phyloP scores from a whole-genome alignment of 805 yeast genomes.

The Candida sakaeoensis region DNA sequence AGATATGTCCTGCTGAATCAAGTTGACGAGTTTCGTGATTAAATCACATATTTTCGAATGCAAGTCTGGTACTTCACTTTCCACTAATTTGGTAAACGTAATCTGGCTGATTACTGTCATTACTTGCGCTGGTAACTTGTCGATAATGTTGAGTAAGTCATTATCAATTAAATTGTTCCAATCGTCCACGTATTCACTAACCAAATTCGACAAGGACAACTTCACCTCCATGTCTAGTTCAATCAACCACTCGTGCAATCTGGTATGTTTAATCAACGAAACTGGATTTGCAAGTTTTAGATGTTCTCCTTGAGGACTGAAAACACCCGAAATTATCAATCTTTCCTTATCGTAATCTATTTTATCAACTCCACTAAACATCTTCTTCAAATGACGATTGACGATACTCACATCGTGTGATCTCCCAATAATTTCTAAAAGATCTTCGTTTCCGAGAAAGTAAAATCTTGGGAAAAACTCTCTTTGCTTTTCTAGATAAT shows the following conservation, averaged over 20 bases:
- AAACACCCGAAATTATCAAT: slow-evolving; percentile 41
- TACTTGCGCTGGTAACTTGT: slow-evolving; percentile 52
- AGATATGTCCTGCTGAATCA: slow-evolving; percentile 18
- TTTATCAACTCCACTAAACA: slow-evolving; percentile 63
- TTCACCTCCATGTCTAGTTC: slow-evolving; percentile 54
- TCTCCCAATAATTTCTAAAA: slow-evolving; percentile 77
- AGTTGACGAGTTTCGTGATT: slow-evolving; percentile 25
- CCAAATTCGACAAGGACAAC: slow-evolving; percentile 39
- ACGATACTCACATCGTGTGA: slow-evolving; percentile 42
- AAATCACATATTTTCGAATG: slow-evolving; percentile 4
- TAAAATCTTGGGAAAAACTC: slow-evolving; percentile 75
- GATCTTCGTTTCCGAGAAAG: slow-evolving; percentile 87
- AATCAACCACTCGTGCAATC: slow-evolving; percentile 60
- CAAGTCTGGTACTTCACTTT: slow-evolving; percentile 13
- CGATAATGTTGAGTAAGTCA: slow-evolving; percentile 26
- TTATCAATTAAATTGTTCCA: neutral
- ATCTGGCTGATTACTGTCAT: slow-evolving; percentile 53
- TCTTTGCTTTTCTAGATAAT: slow-evolving; percentile 78
- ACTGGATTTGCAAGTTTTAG: slow-evolving; percentile 44
- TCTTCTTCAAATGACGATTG: slow-evolving; percentile 59
- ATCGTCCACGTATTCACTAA: slow-evolving; percentile 24
- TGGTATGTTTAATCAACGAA: slow-evolving; percentile 34
- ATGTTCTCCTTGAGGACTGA: slow-evolving; percentile 65
- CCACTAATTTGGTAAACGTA: slow-evolving; percentile 47
- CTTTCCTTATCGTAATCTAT: slow-evolving; percentile 33